phyloP scores from a whole-genome alignment of 73 alveolate species.

The Uronychia setigera region DNA sequence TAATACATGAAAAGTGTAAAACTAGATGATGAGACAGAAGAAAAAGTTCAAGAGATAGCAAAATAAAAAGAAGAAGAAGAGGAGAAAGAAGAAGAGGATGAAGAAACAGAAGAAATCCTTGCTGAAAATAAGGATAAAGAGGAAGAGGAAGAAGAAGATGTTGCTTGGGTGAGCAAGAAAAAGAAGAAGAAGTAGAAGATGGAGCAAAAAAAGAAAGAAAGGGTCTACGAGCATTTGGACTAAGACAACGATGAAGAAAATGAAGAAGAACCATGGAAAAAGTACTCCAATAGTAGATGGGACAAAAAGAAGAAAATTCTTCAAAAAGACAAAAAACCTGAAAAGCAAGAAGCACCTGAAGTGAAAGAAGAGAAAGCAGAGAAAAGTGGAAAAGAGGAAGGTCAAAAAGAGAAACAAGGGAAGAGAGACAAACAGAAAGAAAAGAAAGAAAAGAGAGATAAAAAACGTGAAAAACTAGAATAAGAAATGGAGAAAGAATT shows the following conservation, averaged over 20 bases:
- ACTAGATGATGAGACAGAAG: conserved; percentile 32
- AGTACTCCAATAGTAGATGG: conserved; percentile 13
- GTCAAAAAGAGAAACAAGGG: conserved; percentile 44
- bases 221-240: neutral
- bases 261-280: conserved; percentile 29
- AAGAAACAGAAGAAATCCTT: too few species aligned
- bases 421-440: conserved; percentile 54
- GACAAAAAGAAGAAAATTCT: conserved; percentile 11
- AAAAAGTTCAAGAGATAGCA: conserved; percentile 9
- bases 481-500: conserved; percentile 11
- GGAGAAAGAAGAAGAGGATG: conserved; percentile 25
- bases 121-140: too few species aligned
- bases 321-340: conserved; percentile 41
- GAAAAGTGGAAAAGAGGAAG: conserved; percentile 52
- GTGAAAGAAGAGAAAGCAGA: conserved; percentile 43
- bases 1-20: conserved; percentile 26
- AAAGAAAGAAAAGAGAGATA: conserved; percentile 39
- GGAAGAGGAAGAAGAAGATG: conserved; percentile 25
- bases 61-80: conserved; percentile 23
- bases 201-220: neutral
- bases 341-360: conserved; percentile 44
- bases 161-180: neutral
- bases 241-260: neutral
- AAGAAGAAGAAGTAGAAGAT: neutral
- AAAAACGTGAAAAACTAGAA: conserved; percentile 23